Evolutionary conservation across 2,329 filamentous ascomycete genomes (phyloP), one percentile per base, ranked within the genome.

Genomic region (Cordyceps cicadae): DNA sequence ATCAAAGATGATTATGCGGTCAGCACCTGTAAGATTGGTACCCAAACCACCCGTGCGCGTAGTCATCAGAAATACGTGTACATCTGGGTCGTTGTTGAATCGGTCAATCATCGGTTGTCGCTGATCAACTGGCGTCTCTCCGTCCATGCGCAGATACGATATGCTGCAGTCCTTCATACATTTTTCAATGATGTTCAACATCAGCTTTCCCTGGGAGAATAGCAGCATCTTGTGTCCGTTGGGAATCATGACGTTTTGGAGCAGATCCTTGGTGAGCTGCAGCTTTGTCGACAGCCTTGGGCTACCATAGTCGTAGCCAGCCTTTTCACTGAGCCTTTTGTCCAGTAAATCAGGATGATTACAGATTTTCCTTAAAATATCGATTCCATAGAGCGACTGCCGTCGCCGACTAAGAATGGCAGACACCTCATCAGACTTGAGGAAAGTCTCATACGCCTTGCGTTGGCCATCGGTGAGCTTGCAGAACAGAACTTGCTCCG

Each of bases 1-100:
- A 69, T 99, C 95, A 70, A 94, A 99, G 59, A 99, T 97, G 70
- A 99, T 96, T 64, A 99, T 93, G 39, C 94, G 86, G 70, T 96
- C 90, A 5, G 94, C 94, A 8, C 94, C 94, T 0, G 94, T 99
- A 24, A 99, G 78, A 66, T 99, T 99, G 52, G 96, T 88, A 6
- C 94, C 94, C 15, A 99, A 78, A 0, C 94, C 94, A 51, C 94
- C 94, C 19, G 97, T 95, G 70, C 95, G 95, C 0, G 95, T 99
- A 0, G 94, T 97, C 59, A 99, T 81, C 1, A 99, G 79, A 69
- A 99, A 99, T 0, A 99, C 85, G 67, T 97, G 86, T 6, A 97
- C 77, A 45, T 87, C 76, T 0, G 88, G 86, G 54, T 90, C 83
- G 15, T 85, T 88, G 71, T 99, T 99, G 79, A 99, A 99, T 62